Conservation (phyloP, 768 basidiomycete genomes). For the Podaxis sp. region DNA sequence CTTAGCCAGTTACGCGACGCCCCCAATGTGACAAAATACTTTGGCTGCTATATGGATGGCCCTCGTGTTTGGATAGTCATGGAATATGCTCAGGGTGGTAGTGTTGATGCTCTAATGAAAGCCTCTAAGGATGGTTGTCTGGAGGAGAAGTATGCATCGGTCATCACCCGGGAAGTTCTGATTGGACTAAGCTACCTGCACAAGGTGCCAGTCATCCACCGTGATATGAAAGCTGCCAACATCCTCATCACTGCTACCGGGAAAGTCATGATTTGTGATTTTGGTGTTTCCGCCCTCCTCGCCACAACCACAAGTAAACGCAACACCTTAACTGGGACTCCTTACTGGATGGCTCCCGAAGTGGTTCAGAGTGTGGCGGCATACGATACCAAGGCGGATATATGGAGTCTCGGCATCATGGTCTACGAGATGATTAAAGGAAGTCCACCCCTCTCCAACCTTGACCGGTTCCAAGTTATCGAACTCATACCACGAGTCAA, state of each 20-base stretch:
- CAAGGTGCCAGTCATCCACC: conserved; percentile 91
- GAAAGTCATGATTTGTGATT: conserved; percentile 95
- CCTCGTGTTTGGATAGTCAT: conserved; percentile 98
- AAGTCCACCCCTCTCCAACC: conserved; percentile 88
- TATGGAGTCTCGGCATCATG: conserved; percentile 97
- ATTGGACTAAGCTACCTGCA: conserved; percentile 87
- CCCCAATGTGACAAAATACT: conserved; percentile 92
- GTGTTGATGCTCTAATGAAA: conserved; percentile 91
- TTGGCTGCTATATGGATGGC: conserved; percentile 93
- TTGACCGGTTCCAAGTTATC: conserved; percentile 84
- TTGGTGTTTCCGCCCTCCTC: conserved; percentile 94
- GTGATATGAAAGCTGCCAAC: conserved; percentile 98
- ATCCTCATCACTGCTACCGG: conserved; percentile 85
- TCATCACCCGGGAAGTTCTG: conserved; percentile 90
- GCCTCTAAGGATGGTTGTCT: conserved; percentile 69
- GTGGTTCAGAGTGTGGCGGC: conserved; percentile 86
- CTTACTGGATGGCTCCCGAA: conserved; percentile 99
- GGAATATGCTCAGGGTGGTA: conserved; percentile 96
- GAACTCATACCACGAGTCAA: conserved; percentile 84
- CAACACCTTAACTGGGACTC: conserved; percentile 95
- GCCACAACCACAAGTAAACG: conserved; percentile 84
- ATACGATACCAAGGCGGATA: conserved; percentile 97
- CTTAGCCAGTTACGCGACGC: conserved; percentile 87
- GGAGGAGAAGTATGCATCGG: conserved; percentile 85
- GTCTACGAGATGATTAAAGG: conserved; percentile 96